Base-by-base conservation (phyloP, 371 early-diverging fungal genomes). In the Lichtheimia ornata region DNA sequence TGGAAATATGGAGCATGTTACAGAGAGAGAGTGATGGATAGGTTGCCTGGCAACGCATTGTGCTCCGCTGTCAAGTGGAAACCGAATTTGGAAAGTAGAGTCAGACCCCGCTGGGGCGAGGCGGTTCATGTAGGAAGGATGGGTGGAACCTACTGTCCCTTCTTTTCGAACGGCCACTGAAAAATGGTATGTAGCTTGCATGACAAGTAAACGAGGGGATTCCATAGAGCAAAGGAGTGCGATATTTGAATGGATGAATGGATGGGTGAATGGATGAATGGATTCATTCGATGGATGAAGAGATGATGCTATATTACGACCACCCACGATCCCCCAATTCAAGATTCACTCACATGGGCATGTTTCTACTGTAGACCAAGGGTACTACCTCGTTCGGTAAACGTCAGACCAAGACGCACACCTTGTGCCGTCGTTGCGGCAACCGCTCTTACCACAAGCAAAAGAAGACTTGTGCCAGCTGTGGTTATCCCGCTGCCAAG, bases 361-460 rank as follows among this genome's bases (percentile, higher is more conserved):
- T 4, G 5, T 35, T 44, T 54, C 22, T 2, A 22, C 22, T 22
- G 64, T 76, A 91, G 97, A 90, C 96, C 76, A 99, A 98, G 91
- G 99, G 99, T 91, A 99, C 99, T 74, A 87, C 94, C 71, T 91
- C 95, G 82, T 96, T 98, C 88, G 99, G 99, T 93, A 98, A 96
- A 86, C 94, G 96, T 78, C 97, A 98, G 91, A 95, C 91, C 88
- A 97, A 97, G 90, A 92, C 98, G 71, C 98, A 98, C 93, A 90
- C 92, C 56, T 85, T 97, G 72, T 99, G 99, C 92, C 86, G 91
- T 76, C 91, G 99, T 71, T 99, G 99, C 84, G 98, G 98, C 53
- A 88, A 88, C 67, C 94, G 96, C 69, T 85, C 97, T 54, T 97
- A 94, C 93, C 99, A 99, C 92, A 95, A 93, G 90, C 98, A 98